phyloP scores from a whole-genome alignment of 169 alveolate genomes.

The Cryptosporidium sp. region DNA sequence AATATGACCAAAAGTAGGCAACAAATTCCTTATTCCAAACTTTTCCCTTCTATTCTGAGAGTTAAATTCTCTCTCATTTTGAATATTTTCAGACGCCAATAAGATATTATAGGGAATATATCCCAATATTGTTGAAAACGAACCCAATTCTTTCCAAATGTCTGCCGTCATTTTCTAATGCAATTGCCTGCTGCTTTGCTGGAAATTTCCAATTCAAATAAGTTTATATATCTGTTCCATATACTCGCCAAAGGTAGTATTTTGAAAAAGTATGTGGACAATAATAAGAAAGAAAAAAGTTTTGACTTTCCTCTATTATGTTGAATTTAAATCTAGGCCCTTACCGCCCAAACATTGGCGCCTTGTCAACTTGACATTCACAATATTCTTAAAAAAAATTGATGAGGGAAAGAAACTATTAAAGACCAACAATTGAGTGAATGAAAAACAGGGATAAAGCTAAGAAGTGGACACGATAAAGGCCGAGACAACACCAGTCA shows the following conservation, averaged over 20 bases:
- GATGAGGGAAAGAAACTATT: neutral
- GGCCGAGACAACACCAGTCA: too few relatives aligned
- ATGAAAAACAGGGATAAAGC: neutral
- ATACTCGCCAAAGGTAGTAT: too few relatives aligned
- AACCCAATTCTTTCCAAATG: constrained; percentile 57
- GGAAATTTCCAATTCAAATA: too few relatives aligned
- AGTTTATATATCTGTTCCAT: too few relatives aligned
- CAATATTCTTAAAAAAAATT: too few relatives aligned
- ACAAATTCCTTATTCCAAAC: constrained; percentile 9
- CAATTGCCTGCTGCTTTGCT: neutral
- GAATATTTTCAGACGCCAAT: constrained; percentile 24
- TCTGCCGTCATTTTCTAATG: neutral
- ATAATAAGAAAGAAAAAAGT: neutral
- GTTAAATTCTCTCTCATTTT: neutral
- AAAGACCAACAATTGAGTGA: too few relatives aligned
- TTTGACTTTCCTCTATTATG: neutral
- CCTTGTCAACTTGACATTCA: neutral
- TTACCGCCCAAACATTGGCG: neutral
- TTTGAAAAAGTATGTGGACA: neutral
- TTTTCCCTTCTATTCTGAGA: constrained; percentile 6
- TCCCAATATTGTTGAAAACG: constrained; percentile 16
- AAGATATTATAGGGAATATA: constrained; percentile 40
- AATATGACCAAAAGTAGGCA: constrained; percentile 36
- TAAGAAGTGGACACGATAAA: neutral
- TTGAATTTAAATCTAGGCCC: neutral